A percentile compares a stretch with the other conserved stretches of the same genome.
Conservation (phyloP, 116 monocot species). For the Posidonia oceanica region DNA sequence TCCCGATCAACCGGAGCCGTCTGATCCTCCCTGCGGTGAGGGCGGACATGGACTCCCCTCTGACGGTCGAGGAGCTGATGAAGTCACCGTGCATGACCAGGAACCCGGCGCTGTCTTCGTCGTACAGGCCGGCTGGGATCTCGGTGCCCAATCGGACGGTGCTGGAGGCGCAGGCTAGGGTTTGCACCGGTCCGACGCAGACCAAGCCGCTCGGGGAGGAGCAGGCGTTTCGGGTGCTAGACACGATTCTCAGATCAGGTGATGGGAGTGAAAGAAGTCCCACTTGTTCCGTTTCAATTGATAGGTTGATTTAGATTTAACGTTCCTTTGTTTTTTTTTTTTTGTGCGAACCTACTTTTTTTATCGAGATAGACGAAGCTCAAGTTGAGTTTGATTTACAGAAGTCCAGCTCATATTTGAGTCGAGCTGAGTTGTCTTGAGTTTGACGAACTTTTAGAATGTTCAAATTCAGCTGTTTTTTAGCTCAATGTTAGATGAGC, state of each 20-base stretch:
- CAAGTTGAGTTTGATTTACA: too few relatives aligned
- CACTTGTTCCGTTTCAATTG: neutral
- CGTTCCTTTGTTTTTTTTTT: neutral
- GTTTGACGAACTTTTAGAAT: too few relatives aligned
- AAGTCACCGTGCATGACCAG: constrained; percentile 16
- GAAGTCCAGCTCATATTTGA: too few relatives aligned
- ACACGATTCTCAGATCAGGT: constrained; percentile 90
- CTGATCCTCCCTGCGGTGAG: neutral
- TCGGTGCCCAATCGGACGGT: constrained; percentile 66
- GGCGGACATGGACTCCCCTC: neutral
- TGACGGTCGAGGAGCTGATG: constrained; percentile 31
- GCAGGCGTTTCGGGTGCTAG: constrained; percentile 67
- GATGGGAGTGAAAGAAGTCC: neutral
- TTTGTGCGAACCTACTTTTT: neutral
- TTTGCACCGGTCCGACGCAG: constrained; percentile 93
- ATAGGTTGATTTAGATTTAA: neutral
- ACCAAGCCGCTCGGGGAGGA: constrained; percentile 73
- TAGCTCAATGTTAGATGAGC: too few relatives aligned
- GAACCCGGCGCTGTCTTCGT: constrained; percentile 60
- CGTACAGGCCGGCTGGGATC: constrained; percentile 46
- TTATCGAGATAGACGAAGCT: too few relatives aligned
- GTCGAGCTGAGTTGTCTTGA: too few relatives aligned
- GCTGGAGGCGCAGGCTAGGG: constrained; percentile 77
- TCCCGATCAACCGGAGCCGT: neutral
- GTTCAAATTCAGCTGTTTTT: too few relatives aligned